Conservation (phyloP, 805 yeast species). For the Priceomyces fermenticarens region DNA sequence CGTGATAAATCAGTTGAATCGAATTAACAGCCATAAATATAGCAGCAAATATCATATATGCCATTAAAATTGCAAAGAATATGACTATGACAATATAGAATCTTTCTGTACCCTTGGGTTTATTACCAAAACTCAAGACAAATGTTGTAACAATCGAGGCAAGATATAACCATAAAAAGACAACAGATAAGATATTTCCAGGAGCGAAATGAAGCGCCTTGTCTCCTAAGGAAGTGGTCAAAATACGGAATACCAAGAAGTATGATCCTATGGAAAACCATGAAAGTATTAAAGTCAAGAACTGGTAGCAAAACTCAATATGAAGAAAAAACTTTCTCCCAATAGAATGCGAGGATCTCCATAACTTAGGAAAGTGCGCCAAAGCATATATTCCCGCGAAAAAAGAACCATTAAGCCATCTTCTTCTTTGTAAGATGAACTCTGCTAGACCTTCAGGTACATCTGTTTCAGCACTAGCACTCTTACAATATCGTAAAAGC, state of each 20-base stretch:
- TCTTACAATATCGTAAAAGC: constrained; percentile 61
- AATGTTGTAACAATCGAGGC: constrained; percentile 58
- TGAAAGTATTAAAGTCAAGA: constrained; percentile 50
- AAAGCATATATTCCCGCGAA: constrained; percentile 60
- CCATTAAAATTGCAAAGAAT: constrained; percentile 60
- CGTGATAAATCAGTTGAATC: constrained; percentile 30
- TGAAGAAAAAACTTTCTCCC: constrained; percentile 50
- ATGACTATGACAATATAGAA: constrained; percentile 51
- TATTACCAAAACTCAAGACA: constrained; percentile 61
- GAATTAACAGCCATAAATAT: constrained; percentile 56
- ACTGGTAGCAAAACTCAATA: constrained; percentile 54
- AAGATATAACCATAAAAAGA: constrained; percentile 54
- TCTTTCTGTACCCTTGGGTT: constrained; percentile 59
- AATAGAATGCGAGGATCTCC: constrained; percentile 52
- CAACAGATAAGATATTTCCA: constrained; percentile 47
- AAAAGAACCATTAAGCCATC: constrained; percentile 71
- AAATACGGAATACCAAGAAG: constrained; percentile 60
- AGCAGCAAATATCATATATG: constrained; percentile 57
- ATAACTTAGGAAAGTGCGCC: constrained; percentile 53
- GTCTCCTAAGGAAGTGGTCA: constrained; percentile 50
- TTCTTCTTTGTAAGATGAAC: constrained; percentile 60
- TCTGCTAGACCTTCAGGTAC: constrained; percentile 64
- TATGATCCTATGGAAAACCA: constrained; percentile 67
- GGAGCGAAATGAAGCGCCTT: constrained; percentile 39
- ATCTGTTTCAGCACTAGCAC: constrained; percentile 65